Base-by-base conservation (phyloP, 1,139 yeast genomes). In the Blastobotrys serpentis region DNA sequence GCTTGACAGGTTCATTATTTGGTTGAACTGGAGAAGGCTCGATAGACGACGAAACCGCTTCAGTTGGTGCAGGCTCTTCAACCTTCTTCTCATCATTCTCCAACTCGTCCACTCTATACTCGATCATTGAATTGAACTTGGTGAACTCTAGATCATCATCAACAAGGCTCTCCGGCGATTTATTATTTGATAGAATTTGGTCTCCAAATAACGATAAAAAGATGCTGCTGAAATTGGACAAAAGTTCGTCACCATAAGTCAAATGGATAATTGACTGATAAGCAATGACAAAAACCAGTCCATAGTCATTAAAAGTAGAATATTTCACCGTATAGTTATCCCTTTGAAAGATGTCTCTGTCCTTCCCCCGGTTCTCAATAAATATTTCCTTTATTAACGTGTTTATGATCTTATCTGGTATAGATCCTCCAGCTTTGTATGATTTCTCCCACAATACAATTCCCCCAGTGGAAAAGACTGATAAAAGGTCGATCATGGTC, bases 381-480 rank as follows among this genome's bases (percentile, higher is more conserved):
- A 82, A 72, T 23, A 75, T 72, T 43, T 76, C 73, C 18, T 74
- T 71, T 46, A 82, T 72, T 47, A 81, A 73, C 4, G 74, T 59
- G 56, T 80, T 82, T 42, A 79, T 65, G 14, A 79, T 66, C 2
- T 67, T 47, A 17, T 65, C 66, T 1, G 79, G 70, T 32, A 76
- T 70, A 48, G 70, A 71, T 11, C 22, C 34, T 17, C 25, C 18
- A 21, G 19, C n/a, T 43, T 75, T 72, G 7, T 70, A 66, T 33
- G 76, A 70, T 50, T 72, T 70, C 54, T 74, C 73, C 74, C 78
- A 82, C 16, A 78, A 66, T 11, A 82, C 84, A 18, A 76, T 67
- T 0, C 88, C 88, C 7, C 80, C 75, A 1, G 77, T 73, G 2
- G 79, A 73, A 65, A 81, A 81, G 1, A 82, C 71, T 10, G 76